Evolutionary conservation across 148 eudicot genomes (phyloP), one percentile per base, ranked within the genome.

Genomic region (Drosera capensis): DNA sequence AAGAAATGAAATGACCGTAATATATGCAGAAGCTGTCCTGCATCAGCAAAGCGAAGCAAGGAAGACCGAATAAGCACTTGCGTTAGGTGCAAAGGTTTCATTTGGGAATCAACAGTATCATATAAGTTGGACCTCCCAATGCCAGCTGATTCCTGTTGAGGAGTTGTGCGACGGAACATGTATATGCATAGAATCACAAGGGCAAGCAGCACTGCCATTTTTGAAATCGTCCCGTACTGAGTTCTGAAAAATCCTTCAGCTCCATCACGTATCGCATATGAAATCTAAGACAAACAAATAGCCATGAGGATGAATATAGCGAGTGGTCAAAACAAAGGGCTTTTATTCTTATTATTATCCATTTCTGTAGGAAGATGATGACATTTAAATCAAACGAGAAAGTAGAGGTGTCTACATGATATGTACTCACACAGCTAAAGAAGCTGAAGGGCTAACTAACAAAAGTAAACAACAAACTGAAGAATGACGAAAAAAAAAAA

Each of bases 201-300:
- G 23, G 86, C 97, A 45, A 90, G 78, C 58, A 90, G 48, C 54
- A 84, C 40, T 47, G 97, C 97, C 97, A 90, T 90, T 71, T 78
- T 90, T 38, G 97, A 84, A 47, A 90, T 90, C 13, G 97, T 75
- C 16, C 97, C 97, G 62, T 90, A 90, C 63, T 90, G 97, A 46
- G 95, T 90, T 66, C 87, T 73, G 56, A 90, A 90, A 57, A 75
- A 90, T 37, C 97, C 97, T 71, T 90, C 97, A 44, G 97, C 97
- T 26, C 97, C 97, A 67, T 90, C 97, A 43, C 97, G 97, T 70
- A 90, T 84, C 50, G 97, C 97, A 75, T 84, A 86, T 61, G 97
- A 80, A 71, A 90, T 90, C 97, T 90, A 68, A n/a, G n/a, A 52
- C 45, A 73, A 48, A 61, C 34, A 47, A 49, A 64, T 21, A 56